Base-by-base conservation (phyloP, 495 filamentous ascomycete genomes). In the Neurospora sp. region DNA sequence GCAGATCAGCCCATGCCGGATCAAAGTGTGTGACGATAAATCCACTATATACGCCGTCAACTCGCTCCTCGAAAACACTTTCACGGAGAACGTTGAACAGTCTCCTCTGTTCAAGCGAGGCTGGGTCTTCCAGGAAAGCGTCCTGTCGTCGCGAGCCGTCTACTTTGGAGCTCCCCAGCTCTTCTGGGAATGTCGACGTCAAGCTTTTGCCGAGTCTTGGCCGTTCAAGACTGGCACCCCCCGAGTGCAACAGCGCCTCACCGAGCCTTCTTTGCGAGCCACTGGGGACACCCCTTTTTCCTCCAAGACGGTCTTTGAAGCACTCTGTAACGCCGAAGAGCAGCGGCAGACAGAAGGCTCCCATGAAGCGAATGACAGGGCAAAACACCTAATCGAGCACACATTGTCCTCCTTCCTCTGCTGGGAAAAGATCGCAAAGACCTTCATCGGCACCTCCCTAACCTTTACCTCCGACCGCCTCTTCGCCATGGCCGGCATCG, bases 401-500 rank as follows among this genome's bases (percentile, higher is more conserved):
- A 61, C 27, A 1, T 61, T 61, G 0, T 22, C 53, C 53, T 61
- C 53, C 2, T 35, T 61, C 27, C 53, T 61, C 53, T 6, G 5
- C 27, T 61, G 53, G 53, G 12, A 61, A 61, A 61, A 61, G 22
- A 61, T 61, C 7, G 53, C 22, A 35, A 27, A 18, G 27, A 61
- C 53, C 27, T 61, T 61, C 22, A 61, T 61, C 12, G 14, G 53
- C 27, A 61, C 40, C 18, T 42, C 53, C 18, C 69, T 78, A 11
- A 75, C 76, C 1, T 72, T 74, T 20, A 73, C 72, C 31, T 74
- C 42, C 20, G 77, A 78, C 53, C 70, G 72, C 12, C 71, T 77
- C 14, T 74, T 76, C 31, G 77, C 77, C 12, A 70, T 78, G 9
- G 74, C 77, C 40, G 77, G 76, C 27, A 71, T 78, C 14, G 77